A percentile compares a stretch with the other conserved stretches of the same genome.
These are phyloP conservation scores for Poronia punctata DNA, from an alignment of 495 filamentous ascomycete genomes.

Conservation along the genomic window DNA sequence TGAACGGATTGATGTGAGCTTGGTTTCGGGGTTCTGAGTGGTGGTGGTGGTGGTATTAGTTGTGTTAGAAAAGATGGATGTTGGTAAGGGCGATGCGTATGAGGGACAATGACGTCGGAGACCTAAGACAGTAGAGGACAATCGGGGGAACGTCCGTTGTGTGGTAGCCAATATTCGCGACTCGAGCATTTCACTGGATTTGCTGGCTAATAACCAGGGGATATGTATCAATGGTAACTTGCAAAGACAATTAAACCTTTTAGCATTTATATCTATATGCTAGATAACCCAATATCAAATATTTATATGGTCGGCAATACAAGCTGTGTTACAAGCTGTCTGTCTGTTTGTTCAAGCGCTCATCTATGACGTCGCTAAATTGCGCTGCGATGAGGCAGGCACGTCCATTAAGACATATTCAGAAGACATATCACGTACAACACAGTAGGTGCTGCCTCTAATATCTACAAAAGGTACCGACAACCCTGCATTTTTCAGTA, in stretches of 20 bases:
- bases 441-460: too few species aligned
- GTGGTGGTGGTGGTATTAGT: too few species aligned
- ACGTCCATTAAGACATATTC: too few species aligned
- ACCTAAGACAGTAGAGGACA: neutral
- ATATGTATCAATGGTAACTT: neutral
- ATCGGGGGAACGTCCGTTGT: neutral
- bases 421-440: too few species aligned
- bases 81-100: neutral
- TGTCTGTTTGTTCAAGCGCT: too few species aligned
- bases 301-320: neutral
- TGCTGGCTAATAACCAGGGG: neutral
- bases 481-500: too few species aligned
- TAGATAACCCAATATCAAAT: neutral
- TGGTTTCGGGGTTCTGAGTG: too few species aligned
- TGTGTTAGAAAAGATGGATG: neutral
- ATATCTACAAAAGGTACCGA: too few species aligned
- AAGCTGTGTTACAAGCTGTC: too few species aligned
- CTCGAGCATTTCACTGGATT: constrained; percentile 12
- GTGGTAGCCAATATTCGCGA: constrained; percentile 1
- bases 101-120: constrained; percentile 20
- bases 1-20: neutral
- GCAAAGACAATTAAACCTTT: too few species aligned
- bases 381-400: too few species aligned
- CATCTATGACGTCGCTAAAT: too few species aligned
- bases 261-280: neutral